Evolutionary conservation across 2,329 filamentous ascomycete genomes (phyloP).

Genomic region (Claviceps sp.): DNA sequence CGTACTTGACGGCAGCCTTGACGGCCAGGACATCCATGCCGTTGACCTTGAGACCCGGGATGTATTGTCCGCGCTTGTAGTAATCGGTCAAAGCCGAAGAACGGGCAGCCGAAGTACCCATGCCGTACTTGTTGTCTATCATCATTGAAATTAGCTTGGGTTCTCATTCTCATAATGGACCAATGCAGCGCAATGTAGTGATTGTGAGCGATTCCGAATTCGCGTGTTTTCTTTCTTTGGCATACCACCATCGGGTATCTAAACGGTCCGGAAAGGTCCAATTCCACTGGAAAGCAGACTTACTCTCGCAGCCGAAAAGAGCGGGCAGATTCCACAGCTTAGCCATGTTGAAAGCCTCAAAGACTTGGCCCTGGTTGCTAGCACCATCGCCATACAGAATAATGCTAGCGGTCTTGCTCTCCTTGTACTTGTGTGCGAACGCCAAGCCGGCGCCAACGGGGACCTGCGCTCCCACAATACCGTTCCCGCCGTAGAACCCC

Average conservation of each 20-base stretch:
- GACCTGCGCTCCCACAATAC: constrained; percentile 97
- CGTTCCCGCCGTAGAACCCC: constrained; percentile 97
- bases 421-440: constrained; percentile 91
- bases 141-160: background rate
- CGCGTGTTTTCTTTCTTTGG: no score
- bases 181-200: no score
- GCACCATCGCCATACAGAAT: constrained; percentile 96
- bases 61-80: constrained; percentile 99
- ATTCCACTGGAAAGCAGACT: constrained; percentile 23
- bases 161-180: no score
- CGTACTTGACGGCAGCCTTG: constrained; percentile 90
- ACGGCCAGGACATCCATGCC: constrained; percentile 98
- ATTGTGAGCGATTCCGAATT: no score
- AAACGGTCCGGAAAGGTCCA: no score
- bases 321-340: constrained; percentile 96
- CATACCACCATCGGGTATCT: no score
- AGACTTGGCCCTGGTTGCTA: constrained; percentile 98
- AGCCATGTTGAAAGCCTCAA: constrained; percentile 99
- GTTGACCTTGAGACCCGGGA: constrained; percentile 98
- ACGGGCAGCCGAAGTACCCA: constrained; percentile 92
- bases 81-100: constrained; percentile 96
- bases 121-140: constrained; percentile 98
- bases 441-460: constrained; percentile 92
- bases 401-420: constrained; percentile 72
- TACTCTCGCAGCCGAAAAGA: constrained; percentile 97